These are phyloP conservation scores for Nicotiana attenuata DNA, from an alignment of 257 asterid genomes.

Conservation along the genomic window DNA sequence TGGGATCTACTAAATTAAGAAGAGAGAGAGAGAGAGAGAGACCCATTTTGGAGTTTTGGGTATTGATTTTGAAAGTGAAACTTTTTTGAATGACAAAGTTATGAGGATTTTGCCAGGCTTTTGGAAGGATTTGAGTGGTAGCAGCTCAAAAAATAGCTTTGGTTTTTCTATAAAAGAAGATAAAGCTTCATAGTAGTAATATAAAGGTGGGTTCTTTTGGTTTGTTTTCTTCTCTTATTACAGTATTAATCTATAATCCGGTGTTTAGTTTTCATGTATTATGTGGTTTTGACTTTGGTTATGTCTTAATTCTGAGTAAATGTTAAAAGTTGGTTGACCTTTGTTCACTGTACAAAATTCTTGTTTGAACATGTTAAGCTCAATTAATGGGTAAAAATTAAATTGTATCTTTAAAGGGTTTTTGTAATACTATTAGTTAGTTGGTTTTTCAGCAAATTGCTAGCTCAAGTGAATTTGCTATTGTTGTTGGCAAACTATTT, in stretches of 20 bases:
- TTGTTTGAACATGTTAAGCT: not conserved
- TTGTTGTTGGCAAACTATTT: not conserved
- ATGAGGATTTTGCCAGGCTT: constrained; percentile 42
- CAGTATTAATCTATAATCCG: not conserved
- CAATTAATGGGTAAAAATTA: not conserved
- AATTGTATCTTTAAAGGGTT: not conserved
- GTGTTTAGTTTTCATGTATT: not conserved
- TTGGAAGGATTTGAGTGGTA: constrained; percentile 31
- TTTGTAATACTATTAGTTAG: not conserved
- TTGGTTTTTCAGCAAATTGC: not conserved
- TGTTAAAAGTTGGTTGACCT: constrained; percentile 21
- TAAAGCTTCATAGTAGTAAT: constrained; percentile 13
- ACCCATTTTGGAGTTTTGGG: constrained; percentile 29
- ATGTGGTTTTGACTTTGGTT: constrained; percentile 1
- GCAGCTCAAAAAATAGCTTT: constrained; percentile 28
- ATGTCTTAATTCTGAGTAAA: constrained; percentile 21
- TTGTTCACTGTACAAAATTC: not conserved
- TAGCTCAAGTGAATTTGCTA: not conserved
- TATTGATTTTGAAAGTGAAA: constrained; percentile 22
- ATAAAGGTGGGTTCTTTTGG: constrained; percentile 32
- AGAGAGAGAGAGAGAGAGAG: not conserved
- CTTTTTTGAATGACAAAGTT: constrained; percentile 29
- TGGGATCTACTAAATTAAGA: constrained; percentile 30
- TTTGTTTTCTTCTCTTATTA: constrained; percentile 3
- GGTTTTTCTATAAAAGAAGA: constrained; percentile 21